Evolutionary conservation across 1,284 basidiomycete genomes (phyloP).

Genomic region (Cronartium quercuum): DNA sequence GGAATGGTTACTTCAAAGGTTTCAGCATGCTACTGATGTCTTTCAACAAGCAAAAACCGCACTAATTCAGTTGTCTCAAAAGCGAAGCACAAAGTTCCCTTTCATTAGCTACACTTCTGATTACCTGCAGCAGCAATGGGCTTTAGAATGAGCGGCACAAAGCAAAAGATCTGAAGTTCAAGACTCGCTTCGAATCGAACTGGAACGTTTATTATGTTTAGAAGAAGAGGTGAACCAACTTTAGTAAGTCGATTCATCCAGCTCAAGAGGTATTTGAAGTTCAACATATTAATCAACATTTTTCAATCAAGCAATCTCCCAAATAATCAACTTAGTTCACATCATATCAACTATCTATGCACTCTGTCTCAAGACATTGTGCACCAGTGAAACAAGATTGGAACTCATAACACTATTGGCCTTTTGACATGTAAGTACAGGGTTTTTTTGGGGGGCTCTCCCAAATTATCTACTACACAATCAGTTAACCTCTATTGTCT

Average conservation of each 20-base stretch:
- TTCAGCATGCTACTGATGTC: not conserved
- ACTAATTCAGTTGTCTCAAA: not conserved
- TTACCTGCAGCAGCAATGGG: slow-evolving; percentile 3
- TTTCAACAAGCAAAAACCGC: not conserved
- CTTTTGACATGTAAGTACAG: too few species aligned
- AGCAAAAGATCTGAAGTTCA: not conserved
- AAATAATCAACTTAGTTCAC: too few species aligned
- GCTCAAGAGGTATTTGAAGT: too few species aligned
- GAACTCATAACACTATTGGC: too few species aligned
- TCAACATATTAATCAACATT: too few species aligned
- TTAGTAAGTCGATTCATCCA: not conserved
- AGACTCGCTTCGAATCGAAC: not conserved
- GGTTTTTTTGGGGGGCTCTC: too few species aligned
- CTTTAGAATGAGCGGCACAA: not conserved
- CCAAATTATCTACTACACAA: too few species aligned
- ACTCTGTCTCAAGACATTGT: too few species aligned
- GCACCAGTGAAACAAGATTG: too few species aligned
- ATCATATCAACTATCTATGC: too few species aligned
- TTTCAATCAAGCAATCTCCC: too few species aligned
- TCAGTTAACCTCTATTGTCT: too few species aligned
- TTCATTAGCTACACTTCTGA: not conserved
- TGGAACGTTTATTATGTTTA: not conserved
- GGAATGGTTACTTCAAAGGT: not conserved
- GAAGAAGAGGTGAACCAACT: not conserved
- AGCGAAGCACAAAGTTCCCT: not conserved